A percentile compares a stretch with the other conserved stretches of the same genome.
Evolutionary conservation across 768 basidiomycete genomes (phyloP).

Genomic region (Dioszegia crocea): DNA sequence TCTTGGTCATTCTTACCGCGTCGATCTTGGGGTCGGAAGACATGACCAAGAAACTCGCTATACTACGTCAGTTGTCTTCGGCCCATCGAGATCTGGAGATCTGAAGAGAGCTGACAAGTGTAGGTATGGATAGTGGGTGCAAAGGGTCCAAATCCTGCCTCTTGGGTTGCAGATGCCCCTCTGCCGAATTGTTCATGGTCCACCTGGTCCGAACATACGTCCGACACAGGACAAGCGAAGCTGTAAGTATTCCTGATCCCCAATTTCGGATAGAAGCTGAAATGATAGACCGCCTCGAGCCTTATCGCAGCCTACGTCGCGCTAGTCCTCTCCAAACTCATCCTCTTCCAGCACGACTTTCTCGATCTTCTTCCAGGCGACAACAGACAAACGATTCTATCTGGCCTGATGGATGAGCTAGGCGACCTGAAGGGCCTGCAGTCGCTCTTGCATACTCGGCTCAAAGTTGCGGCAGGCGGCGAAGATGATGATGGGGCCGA

Average conservation of each 20-base stretch:
- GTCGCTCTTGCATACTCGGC: not conserved
- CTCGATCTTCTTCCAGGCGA: not conserved
- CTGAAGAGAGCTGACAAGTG: not conserved
- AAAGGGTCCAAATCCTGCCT: not conserved
- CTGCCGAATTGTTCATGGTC: not conserved
- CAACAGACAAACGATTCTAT: not conserved
- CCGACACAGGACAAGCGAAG: not conserved
- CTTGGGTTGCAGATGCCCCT: not conserved
- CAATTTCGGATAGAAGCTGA: not conserved
- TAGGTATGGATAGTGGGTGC: not conserved
- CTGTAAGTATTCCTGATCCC: not conserved
- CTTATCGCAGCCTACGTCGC: slow-evolving; percentile 9
- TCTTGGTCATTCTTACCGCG: slow-evolving; percentile 3
- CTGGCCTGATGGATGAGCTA: not conserved
- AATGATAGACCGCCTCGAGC: not conserved
- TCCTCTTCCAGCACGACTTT: not conserved
- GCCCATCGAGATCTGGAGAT: not conserved
- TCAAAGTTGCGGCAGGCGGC: not conserved
- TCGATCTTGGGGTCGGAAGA: not conserved
- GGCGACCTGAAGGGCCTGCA: slow-evolving; percentile 4
- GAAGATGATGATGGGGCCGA: not conserved
- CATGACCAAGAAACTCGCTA: not conserved
- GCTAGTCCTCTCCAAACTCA: not conserved
- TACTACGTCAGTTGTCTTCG: slow-evolving; percentile 3
- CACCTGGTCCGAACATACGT: not conserved